Evolutionary conservation across 1,139 yeast genomes (phyloP), one percentile per base, ranked within the genome.

Genomic region (Meyerozyma carpophila): DNA sequence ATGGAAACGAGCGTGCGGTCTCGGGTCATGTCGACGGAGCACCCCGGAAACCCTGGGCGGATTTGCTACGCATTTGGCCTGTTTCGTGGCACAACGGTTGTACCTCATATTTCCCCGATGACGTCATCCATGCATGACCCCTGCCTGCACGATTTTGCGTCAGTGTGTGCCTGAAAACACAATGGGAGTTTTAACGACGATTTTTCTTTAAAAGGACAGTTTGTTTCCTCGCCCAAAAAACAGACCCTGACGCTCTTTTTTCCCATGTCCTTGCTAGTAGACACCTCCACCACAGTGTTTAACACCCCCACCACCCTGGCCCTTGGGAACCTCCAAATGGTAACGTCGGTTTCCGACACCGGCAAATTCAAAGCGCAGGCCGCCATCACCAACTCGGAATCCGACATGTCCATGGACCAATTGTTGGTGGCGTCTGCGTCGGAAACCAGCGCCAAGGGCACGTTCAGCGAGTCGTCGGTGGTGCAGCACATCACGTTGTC

Each of bases 101-200:
- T 26, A 26, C 28, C 28, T 26, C 4, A 26, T 8, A 3, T 26
- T 16, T 16, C 3, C 13, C 2, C 13, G n/a, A 27, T 34, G 37
- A 34, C 37, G 37, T 34, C 37, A 34, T 7, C 6, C 16, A 18
- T 34, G 37, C 37, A 34, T 34, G 3, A 21, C 37, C 37, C 37
- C 37, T 34, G 25, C 26, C 26, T 34, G 37, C 26, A 18, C 5
- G 26, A 21, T 21, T 16, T 21, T 34, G 37, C 14, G 26, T 34
- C 13, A 34, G 20, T 21, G 5, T 31, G 34, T 31, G 20, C 34
- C 34, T 31, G 34, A 31, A 31, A 31, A 31, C 20, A 31, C 16
- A 31, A 31, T 31, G 20, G 34, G 24, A 3, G 24, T 21, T 21
- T 21, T 21, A 21, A 21, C 24, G 24, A 13, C 26, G 16, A 34